phyloP scores from a whole-genome alignment of 1,284 basidiomycete species.

The Trichosporon faecale region DNA sequence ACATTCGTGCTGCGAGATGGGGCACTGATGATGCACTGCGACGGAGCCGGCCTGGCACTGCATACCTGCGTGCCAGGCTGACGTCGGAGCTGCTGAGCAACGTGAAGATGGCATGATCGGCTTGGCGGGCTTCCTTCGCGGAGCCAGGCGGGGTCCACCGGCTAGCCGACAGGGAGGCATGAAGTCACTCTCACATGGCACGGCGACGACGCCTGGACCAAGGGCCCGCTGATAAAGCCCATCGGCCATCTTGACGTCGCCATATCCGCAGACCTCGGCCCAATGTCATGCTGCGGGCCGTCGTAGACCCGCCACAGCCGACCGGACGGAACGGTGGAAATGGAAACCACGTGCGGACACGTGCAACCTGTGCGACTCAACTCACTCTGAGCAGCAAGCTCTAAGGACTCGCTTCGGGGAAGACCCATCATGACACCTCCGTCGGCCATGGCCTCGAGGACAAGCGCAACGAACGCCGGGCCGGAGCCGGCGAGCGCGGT shows the following conservation, averaged over 20 bases:
- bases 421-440: slow-evolving; percentile 99
- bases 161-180: background rate
- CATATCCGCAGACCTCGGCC: background rate
- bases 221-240: background rate
- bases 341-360: background rate
- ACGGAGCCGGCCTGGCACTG: background rate
- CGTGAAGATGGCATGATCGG: background rate
- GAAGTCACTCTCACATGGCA: background rate
- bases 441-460: slow-evolving; percentile 98
- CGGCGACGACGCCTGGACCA: background rate
- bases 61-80: too few species aligned
- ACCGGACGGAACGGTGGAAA: background rate
- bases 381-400: slow-evolving; percentile 92
- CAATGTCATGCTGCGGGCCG: background rate
- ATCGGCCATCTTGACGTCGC: background rate
- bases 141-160: background rate
- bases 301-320: background rate
- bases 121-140: background rate
- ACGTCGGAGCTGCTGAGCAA: background rate
- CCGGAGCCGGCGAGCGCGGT: slow-evolving; percentile 95
- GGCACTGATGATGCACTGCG: background rate
- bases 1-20: too few species aligned
- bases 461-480: slow-evolving; percentile 94
- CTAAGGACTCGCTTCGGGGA: slow-evolving; percentile 86
- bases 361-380: slow-evolving; percentile 17